Evolutionary conservation across 2,329 filamentous ascomycete genomes (phyloP).

Genomic region (Coniochaeta prunicola): DNA sequence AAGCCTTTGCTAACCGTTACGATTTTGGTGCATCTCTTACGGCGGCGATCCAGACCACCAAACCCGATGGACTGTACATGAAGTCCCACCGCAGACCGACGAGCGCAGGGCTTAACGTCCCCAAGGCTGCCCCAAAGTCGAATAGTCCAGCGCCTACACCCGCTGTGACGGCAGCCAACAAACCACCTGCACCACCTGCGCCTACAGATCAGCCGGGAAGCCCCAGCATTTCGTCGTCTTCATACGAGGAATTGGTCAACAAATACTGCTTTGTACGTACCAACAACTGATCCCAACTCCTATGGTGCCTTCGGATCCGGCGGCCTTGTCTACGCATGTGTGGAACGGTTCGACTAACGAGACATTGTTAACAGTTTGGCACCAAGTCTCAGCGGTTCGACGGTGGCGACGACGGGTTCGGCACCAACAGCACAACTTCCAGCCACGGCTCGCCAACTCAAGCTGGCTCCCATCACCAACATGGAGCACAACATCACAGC

Average conservation of each 20-base stretch:
- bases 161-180: constrained; percentile 8
- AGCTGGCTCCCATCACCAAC: constrained; percentile 16
- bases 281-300: constrained; percentile 21
- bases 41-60: constrained; percentile 69
- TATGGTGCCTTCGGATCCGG: not conserved
- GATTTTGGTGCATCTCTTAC: constrained; percentile 90
- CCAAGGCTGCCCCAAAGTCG: not conserved
- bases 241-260: constrained; percentile 94
- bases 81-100: constrained; percentile 37
- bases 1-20: constrained; percentile 86
- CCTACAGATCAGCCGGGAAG: constrained; percentile 26
- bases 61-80: constrained; percentile 52
- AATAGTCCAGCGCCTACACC: constrained; percentile 5
- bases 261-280: constrained; percentile 99
- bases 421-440: constrained; percentile 26
- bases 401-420: constrained; percentile 29
- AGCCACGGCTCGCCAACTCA: constrained; percentile 30
- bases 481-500: constrained; percentile 35
- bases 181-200: constrained; percentile 7
- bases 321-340: constrained; percentile 2
- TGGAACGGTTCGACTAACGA: constrained; percentile 30
- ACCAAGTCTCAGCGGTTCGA: constrained; percentile 46
- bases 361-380: constrained; percentile 44
- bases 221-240: constrained; percentile 66
- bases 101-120: constrained; percentile 8